Evolutionary conservation across 2,329 filamentous ascomycete species (phyloP), one percentile per base, ranked within the genome.

Genomic region (Dendryphion nanum): DNA sequence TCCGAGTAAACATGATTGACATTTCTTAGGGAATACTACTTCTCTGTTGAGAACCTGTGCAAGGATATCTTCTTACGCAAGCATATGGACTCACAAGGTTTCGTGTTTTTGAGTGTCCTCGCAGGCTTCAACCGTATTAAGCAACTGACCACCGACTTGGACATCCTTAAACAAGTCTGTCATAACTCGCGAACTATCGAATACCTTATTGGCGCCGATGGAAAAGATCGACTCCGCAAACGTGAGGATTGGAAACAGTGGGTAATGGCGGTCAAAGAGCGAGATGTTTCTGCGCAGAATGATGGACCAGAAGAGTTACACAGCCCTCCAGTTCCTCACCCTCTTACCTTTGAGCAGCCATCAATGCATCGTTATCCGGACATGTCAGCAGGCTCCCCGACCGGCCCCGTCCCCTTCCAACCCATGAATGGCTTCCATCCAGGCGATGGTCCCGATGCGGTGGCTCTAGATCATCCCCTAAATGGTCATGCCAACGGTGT

Each of bases 61-160:
- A 96, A 95, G 68, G 93, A 98, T 59, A 76, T 87, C 57, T 97
- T 82, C 66, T 75, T 98, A 42, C 84, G 93, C 40, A 83, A 81
- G 56, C 83, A 90, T 53, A 97, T 98, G 93, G 91, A 98, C 61
- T 87, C 86, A 1, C 87, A 97, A 64, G 93, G 93, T 14, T 97
- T 90, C 58, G 90, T 96, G 12, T 82, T 81, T 35, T 71, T 98
- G 35, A 75, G 78, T 21, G 78, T 95, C 41, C 84, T 98, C 51
- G 79, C 85, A 16, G 77, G 76, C n/a, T 98, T 98, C 74, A 89
- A 88, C 66, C 84, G 93, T 42, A 84, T 95, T 61, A 83, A 83
- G 65, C 71, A 78, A 18, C 69, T 94, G 19, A 85, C 84, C 1
- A 78, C 79, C 35, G 83, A 95, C 41, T 71, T 83, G 40, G 82